Base-by-base conservation (phyloP, 352 stramenopile genomes). In the Globisporangium paroecandrum region DNA sequence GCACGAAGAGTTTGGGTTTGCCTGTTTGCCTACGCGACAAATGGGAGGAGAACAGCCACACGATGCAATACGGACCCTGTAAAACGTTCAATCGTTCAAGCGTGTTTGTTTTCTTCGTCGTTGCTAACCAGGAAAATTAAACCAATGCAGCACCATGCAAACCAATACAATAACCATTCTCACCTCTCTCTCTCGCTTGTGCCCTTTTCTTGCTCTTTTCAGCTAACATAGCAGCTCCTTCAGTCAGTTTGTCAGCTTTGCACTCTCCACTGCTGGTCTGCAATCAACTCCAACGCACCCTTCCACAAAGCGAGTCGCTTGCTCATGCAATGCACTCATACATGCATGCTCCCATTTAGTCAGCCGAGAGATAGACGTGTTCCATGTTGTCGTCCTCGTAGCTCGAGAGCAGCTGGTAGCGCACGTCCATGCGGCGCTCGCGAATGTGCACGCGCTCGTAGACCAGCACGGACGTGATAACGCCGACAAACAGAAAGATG, bases 311-410 rank as follows among this genome's bases (percentile, higher is more conserved):
- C 10, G 12, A 38, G 32, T 38, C 5, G 32, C 32, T 38, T 0
- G 36, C 12, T 43, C 12, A 46, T 13, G 12, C 38, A 46, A 18
- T 6, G 3, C 3, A 32, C 49, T 56, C 49, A 7, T 57, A n/a
- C 20, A 32, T 12, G 32, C 32, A 49, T 38, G 32, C 8, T 38
- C 54, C 22, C 10, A 6, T 8, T 64, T 75, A 94, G 32, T 93
- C 84, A 6, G 79, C 69, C 49, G 82, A 90, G 65, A 92, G 75
- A 49, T 94, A 94, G 10, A 86, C 81, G 68, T 94, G 83, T 73
- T 93, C 84, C 72, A 90, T 76, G 71, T 87, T 75, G 71, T 93
- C 83, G 55, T 94, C 86, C 74, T 94, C 84, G 69, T 94, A 92
- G 22, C 69, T 85, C 47, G 87, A 89, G 10, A 94, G 64, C 47